Evolutionary conservation across 2,329 filamentous ascomycete genomes (phyloP), one percentile per base, ranked within the genome.

Genomic region (Nothophaeocryptopus gaeumannii): DNA sequence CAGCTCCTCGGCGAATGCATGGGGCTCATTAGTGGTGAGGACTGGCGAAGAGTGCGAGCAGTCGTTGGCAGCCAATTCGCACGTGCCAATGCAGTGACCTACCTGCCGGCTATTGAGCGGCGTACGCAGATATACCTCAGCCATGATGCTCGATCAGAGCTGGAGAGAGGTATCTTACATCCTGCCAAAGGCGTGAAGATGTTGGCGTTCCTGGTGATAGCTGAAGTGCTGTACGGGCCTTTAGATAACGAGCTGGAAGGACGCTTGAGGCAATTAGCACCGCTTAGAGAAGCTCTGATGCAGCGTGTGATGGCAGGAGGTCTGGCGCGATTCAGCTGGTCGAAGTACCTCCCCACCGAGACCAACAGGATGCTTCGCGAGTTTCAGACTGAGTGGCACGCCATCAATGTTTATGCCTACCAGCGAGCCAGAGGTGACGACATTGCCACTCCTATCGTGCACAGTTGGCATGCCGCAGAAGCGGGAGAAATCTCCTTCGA

Each of bases 1-100:
- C 54, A 71, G 32, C 59, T 77, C 0, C 65, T 78, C 0, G 74
- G 75, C 0, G 47, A 66, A 39, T 77, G 74, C 51, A 45, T 77
- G 0, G 74, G 74, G 0, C 60, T 77, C 1, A 59, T 75, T 45
- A 74, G 64, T 36, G 52, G 58, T 1, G 16, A 54, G 2, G 46
- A 63, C 15, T 74, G 67, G 67, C 45, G 55, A 45, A 45, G 37
- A 10, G 26, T 71, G 1, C 57, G 61, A 9, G 38, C 52, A 3
- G 53, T 53, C 29, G 48, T 55, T 9, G 60, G 64, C 36, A 11
- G 44, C 10, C 49, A 63, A 2, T 68, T 68, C 43, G 15, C 30
- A 15, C 36, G 33, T 16, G 31, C 15, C 1, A 4, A 30, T 3
- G 42, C 32, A 15, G 29, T 45, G 13, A 13, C 32, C 5, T 35